Conservation (phyloP, 1,284 basidiomycete species). For the Cystobasidium pallidum region DNA sequence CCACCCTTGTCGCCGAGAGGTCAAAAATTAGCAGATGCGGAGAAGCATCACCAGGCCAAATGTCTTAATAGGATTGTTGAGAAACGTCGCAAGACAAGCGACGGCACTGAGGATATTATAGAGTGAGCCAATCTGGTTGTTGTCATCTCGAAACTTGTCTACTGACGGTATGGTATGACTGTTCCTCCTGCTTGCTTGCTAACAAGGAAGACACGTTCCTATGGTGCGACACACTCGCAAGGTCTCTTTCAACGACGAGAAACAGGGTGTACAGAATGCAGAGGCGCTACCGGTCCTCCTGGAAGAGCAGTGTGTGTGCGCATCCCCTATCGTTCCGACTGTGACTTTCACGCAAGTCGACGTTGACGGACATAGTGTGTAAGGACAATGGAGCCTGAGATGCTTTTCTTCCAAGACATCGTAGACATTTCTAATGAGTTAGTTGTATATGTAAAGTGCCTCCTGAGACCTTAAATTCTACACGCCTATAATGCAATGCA, state of each 20-base stretch:
- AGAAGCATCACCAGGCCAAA: constrained; percentile 13
- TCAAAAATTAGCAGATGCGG: constrained; percentile 25
- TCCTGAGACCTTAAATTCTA: neutral
- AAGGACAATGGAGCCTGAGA: too few relatives aligned
- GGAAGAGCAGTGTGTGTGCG: neutral
- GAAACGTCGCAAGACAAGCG: constrained; percentile 39
- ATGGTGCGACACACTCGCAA: constrained; percentile 14
- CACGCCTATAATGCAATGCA: neutral
- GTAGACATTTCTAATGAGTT: neutral
- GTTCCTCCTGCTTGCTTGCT: neutral
- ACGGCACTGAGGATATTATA: constrained; percentile 30
- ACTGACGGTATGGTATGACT: neutral
- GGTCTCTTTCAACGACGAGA: constrained; percentile 34
- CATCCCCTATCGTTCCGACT: neutral
- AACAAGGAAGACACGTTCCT: neutral
- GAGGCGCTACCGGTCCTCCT: neutral
- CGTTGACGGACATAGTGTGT: too few relatives aligned
- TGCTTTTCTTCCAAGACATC: neutral
- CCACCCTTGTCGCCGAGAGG: constrained; percentile 39
- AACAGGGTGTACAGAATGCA: neutral
- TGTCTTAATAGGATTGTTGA: constrained; percentile 30
- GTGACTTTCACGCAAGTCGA: neutral
- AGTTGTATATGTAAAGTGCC: neutral
- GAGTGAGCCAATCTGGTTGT: constrained; percentile 11
- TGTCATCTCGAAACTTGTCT: neutral